Evolutionary conservation across 2,329 filamentous ascomycete species (phyloP).

Genomic region (Arthrobotrys musiformis): DNA sequence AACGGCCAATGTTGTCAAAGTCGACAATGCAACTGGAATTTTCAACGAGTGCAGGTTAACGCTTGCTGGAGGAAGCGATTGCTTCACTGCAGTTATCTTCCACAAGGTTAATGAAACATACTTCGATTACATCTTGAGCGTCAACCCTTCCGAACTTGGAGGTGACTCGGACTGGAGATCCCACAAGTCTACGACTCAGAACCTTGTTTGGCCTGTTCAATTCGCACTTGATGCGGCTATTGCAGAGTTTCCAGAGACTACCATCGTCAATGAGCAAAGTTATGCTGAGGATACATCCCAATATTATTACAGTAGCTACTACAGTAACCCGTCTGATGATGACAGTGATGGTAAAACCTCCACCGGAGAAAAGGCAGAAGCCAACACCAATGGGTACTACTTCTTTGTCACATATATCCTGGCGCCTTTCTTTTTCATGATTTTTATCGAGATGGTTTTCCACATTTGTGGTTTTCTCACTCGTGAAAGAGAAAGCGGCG

Average conservation of each 20-base stretch:
- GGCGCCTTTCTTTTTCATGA: slow-evolving; percentile 78
- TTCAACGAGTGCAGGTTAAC: slow-evolving; percentile 72
- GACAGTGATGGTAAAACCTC: background rate
- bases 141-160: slow-evolving; percentile 76
- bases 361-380: slow-evolving; percentile 16
- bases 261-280: slow-evolving; percentile 81
- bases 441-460: slow-evolving; percentile 83
- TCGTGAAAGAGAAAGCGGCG: slow-evolving; percentile 83
- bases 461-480: slow-evolving; percentile 88
- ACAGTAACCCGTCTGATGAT: background rate
- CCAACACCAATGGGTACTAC: slow-evolving; percentile 45
- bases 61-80: slow-evolving; percentile 74
- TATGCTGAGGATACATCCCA: slow-evolving; percentile 71
- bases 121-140: slow-evolving; percentile 88
- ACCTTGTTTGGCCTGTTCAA: slow-evolving; percentile 69
- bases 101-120: slow-evolving; percentile 67
- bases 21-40: slow-evolving; percentile 65
- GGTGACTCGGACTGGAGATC: slow-evolving; percentile 62
- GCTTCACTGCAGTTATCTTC: slow-evolving; percentile 80
- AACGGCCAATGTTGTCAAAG: slow-evolving; percentile 17
- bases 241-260: slow-evolving; percentile 66
- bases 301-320: slow-evolving; percentile 67
- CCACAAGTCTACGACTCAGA: slow-evolving; percentile 77
- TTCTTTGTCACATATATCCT: slow-evolving; percentile 57
- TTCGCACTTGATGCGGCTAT: slow-evolving; percentile 50